Percentiles rank a stretch among this genome's conserved stretches.
phyloP scores from a whole-genome alignment of 2,329 filamentous ascomycete species.

The Madurella mycetomatis region DNA sequence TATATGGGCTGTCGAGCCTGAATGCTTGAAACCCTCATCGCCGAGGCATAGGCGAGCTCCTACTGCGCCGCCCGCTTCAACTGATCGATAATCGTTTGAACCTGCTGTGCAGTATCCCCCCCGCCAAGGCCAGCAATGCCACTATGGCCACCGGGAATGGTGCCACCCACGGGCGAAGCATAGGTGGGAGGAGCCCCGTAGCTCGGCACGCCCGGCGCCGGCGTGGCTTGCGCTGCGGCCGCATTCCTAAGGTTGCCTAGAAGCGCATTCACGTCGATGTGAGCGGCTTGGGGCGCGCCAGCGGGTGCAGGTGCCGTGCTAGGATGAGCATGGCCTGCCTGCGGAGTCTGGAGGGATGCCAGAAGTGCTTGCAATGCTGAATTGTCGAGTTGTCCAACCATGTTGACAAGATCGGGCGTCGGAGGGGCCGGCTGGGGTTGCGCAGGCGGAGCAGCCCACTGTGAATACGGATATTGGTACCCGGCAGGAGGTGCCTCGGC shows the following conservation, averaged over 20 bases:
- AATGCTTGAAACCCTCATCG: not conserved
- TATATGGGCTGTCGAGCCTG: not conserved
- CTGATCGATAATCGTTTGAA: slow-evolving; percentile 27
- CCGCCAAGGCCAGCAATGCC: slow-evolving; percentile 5
- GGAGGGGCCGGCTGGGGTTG: slow-evolving; percentile 18
- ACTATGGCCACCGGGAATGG: not conserved
- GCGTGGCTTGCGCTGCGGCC: slow-evolving; percentile 9
- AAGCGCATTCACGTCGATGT: slow-evolving; percentile 45
- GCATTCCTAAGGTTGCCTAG: slow-evolving; percentile 37
- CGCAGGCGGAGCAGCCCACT: slow-evolving; percentile 21
- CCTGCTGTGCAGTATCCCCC: slow-evolving; percentile 21
- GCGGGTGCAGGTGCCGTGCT: slow-evolving; percentile 22
- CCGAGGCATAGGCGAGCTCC: not conserved
- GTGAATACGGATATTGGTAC: slow-evolving; percentile 18
- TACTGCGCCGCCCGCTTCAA: slow-evolving; percentile 20
- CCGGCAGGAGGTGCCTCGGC: slow-evolving; percentile 17
- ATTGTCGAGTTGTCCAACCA: slow-evolving; percentile 31
- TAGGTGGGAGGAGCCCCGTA: slow-evolving; percentile 14
- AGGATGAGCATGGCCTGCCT: slow-evolving; percentile 26
- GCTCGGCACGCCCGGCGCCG: not conserved
- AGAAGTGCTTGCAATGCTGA: slow-evolving; percentile 33
- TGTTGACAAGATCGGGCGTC: slow-evolving; percentile 21
- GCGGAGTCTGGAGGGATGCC: slow-evolving; percentile 30
- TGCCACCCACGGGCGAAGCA: not conserved
- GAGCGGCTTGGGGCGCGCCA: slow-evolving; percentile 26